phyloP scores from a whole-genome alignment of 306 rosid genomes.

The Cucumis hystrix region DNA sequence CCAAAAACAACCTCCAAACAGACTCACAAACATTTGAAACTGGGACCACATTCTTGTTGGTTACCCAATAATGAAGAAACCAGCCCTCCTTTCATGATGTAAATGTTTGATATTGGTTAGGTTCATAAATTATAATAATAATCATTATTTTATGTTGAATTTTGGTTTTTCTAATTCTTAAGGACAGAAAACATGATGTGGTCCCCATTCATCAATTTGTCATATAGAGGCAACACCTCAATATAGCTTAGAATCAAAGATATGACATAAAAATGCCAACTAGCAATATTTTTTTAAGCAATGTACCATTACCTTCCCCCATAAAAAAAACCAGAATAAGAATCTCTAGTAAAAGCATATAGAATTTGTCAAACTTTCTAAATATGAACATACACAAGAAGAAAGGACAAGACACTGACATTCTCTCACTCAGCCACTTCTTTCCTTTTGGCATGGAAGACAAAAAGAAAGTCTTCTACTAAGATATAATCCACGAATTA shows the following conservation, averaged over 20 bases:
- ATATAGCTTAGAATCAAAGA: conserved; percentile 19
- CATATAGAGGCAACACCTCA: conserved; percentile 29
- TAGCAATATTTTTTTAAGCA: conserved; percentile 13
- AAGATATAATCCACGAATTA: background rate
- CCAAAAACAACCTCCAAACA: background rate
- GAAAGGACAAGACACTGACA: conserved; percentile 32
- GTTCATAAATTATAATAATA: background rate
- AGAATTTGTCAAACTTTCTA: conserved; percentile 22
- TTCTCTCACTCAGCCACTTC: conserved; percentile 23
- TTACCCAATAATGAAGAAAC: background rate
- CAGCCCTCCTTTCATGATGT: background rate
- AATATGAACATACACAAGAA: conserved; percentile 29
- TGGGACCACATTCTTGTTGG: conserved; percentile 4
- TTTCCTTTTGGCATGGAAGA: conserved; percentile 20
- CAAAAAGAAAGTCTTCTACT: conserved; percentile 12
- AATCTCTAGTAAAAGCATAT: conserved; percentile 36
- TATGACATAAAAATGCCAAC: conserved; percentile 20
- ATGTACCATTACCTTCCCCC: conserved; percentile 22
- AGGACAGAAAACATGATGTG: conserved; percentile 33
- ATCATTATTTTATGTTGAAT: conserved; percentile 12
- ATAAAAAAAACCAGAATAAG: conserved; percentile 26
- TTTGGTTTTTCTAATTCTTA: conserved; percentile 17
- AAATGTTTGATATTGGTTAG: background rate
- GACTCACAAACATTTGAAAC: background rate
- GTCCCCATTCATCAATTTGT: conserved; percentile 41